Conservation (phyloP, 768 basidiomycete species). For the Agaricus blazei region DNA sequence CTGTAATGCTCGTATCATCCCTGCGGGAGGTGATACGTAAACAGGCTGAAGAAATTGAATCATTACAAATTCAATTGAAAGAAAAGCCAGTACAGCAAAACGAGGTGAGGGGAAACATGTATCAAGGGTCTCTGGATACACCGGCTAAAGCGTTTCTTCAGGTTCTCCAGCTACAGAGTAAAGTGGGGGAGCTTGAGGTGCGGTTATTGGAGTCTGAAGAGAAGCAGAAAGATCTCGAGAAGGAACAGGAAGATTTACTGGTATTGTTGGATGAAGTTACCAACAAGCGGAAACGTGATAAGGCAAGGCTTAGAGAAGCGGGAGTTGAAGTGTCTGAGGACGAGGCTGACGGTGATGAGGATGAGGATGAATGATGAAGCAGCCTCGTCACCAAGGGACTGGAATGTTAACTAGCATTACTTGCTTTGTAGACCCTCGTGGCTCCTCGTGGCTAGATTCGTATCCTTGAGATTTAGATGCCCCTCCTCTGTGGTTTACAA, state of each 20-base stretch:
- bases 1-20: slow-evolving; percentile 75
- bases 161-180: slow-evolving; percentile 40
- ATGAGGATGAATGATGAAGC: slow-evolving; percentile 31
- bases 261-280: slow-evolving; percentile 91
- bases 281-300: slow-evolving; percentile 80
- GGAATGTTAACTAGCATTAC: no score
- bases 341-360: slow-evolving; percentile 73
- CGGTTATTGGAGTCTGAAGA: slow-evolving; percentile 50
- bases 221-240: slow-evolving; percentile 79
- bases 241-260: slow-evolving; percentile 94
- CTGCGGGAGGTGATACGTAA: slow-evolving; percentile 78
- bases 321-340: slow-evolving; percentile 92
- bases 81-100: slow-evolving; percentile 19
- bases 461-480: no score
- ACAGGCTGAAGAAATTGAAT: slow-evolving; percentile 78
- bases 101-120: slow-evolving; percentile 31
- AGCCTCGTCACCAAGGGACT: no score
- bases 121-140: background rate
- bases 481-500: no score
- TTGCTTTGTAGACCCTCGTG: no score
- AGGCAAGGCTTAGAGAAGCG: slow-evolving; percentile 63
- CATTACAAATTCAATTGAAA: slow-evolving; percentile 56
- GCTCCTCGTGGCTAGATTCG: no score
- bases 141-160: slow-evolving; percentile 16
- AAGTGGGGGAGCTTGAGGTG: slow-evolving; percentile 40